A percentile compares a stretch with the other conserved stretches of the same genome.
Conservation (phyloP, 2,329 filamentous ascomycete species). For the Aspergillus aculeatinus region DNA sequence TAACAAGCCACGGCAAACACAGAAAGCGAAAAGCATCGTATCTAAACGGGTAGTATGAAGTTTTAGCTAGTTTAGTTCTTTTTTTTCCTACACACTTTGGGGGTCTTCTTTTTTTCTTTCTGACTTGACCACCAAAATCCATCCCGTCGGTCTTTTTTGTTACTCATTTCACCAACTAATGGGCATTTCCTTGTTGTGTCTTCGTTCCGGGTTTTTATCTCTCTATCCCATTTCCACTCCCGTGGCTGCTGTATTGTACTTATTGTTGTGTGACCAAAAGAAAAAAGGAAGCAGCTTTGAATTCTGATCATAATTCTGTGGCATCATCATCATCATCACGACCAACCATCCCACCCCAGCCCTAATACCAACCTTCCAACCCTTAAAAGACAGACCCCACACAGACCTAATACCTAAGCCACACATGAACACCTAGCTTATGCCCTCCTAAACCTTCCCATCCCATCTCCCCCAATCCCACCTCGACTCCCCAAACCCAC, state of each 20-base stretch:
- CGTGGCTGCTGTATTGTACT: conserved; percentile 34
- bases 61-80: conserved; percentile 5
- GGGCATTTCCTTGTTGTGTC: conserved; percentile 11
- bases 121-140: conserved; percentile 11
- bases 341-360: not conserved
- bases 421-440: too few relatives aligned
- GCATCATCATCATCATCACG: conserved; percentile 5
- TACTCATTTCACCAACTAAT: conserved; percentile 12
- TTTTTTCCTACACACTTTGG: conserved; percentile 23
- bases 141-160: conserved; percentile 10
- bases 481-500: not conserved
- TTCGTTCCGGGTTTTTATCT: not conserved
- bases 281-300: not conserved
- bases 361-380: not conserved
- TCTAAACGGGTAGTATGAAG: conserved; percentile 42
- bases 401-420: too few relatives aligned
- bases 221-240: not conserved
- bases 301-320: too few relatives aligned
- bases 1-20: conserved; percentile 17
- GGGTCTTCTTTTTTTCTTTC: conserved; percentile 12
- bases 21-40: conserved; percentile 77
- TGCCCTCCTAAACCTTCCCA: too few relatives aligned
- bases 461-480: too few relatives aligned
- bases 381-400: not conserved
- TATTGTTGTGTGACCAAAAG: not conserved